Percentiles rank a stretch among this genome's conserved stretches.
These are phyloP conservation scores for Curvularia sp. DNA, from an alignment of 2,329 filamentous ascomycete genomes.

Conservation along the genomic window DNA sequence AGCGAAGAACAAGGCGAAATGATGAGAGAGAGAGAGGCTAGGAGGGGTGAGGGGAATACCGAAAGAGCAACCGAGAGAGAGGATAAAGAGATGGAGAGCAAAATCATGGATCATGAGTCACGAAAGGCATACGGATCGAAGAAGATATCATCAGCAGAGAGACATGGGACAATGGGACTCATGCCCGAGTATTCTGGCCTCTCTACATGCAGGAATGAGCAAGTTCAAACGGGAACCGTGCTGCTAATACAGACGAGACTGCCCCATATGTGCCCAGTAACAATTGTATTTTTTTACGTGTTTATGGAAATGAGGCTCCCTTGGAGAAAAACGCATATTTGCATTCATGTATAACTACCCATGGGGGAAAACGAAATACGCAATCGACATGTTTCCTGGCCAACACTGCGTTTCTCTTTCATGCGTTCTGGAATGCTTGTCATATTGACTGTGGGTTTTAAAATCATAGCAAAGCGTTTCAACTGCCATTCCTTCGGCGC, in stretches of 20 bases:
- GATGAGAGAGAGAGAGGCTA: conserved; percentile 13
- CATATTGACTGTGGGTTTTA: background rate
- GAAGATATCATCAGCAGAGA: background rate
- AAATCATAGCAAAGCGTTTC: background rate
- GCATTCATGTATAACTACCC: background rate
- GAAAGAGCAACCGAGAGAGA: background rate
- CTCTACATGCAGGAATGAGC: background rate
- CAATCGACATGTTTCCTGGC: background rate
- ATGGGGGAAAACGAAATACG: background rate
- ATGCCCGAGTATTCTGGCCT: background rate
- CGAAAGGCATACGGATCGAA: background rate
- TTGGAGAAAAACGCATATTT: background rate
- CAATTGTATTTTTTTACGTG: background rate
- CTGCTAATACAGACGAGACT: background rate
- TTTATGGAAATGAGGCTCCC: background rate
- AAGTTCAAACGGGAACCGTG: background rate
- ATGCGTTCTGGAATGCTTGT: background rate
- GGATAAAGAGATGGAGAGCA: background rate
- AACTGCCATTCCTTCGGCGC: background rate
- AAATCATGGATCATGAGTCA: background rate
- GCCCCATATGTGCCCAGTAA: background rate
- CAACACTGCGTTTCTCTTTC: background rate
- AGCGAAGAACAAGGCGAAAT: conserved; percentile 49
- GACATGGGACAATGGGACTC: background rate
- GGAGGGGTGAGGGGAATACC: background rate